Evolutionary conservation across 371 early-diverging fungal species (phyloP).

Genomic region (Encephalitozoon cuniculi): DNA sequence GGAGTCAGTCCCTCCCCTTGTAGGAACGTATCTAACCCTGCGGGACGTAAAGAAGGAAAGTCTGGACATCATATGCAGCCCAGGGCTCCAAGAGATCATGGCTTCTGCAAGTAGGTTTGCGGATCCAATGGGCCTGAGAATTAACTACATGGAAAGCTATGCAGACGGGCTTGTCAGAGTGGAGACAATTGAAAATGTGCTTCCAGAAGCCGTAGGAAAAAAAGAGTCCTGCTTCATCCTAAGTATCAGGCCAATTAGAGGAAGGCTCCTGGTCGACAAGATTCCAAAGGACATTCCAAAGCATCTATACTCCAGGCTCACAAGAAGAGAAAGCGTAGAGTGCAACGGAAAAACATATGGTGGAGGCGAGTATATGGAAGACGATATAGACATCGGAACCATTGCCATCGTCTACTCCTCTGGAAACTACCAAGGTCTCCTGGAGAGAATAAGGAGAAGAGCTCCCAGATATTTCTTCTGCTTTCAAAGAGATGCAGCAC

Average conservation of each 20-base stretch:
- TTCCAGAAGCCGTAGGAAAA: background rate
- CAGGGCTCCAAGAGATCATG: background rate
- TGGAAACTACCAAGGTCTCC: background rate
- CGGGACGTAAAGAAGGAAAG: conserved; percentile 6
- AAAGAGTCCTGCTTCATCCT: background rate
- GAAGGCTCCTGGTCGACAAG: conserved; percentile 39
- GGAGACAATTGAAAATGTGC: background rate
- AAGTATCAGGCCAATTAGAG: conserved; percentile 27
- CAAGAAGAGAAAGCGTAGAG: background rate
- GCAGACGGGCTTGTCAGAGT: conserved; percentile 22
- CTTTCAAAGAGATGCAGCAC: background rate
- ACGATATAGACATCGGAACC: conserved; percentile 11
- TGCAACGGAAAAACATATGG: conserved; percentile 25
- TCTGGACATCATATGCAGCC: conserved; percentile 26
- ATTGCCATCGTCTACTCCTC: conserved; percentile 28
- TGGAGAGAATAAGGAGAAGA: background rate
- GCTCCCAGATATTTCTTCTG: background rate
- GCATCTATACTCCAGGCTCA: conserved; percentile 23
- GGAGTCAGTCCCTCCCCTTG: conserved; percentile 20
- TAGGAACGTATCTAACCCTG: conserved; percentile 50
- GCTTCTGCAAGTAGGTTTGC: background rate
- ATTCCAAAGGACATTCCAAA: conserved; percentile 46
- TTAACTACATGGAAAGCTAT: conserved; percentile 3
- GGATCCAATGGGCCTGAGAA: background rate
- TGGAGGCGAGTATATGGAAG: conserved; percentile 37